phyloP scores from a whole-genome alignment of 208 protist species.

The Strigomonas galati region DNA sequence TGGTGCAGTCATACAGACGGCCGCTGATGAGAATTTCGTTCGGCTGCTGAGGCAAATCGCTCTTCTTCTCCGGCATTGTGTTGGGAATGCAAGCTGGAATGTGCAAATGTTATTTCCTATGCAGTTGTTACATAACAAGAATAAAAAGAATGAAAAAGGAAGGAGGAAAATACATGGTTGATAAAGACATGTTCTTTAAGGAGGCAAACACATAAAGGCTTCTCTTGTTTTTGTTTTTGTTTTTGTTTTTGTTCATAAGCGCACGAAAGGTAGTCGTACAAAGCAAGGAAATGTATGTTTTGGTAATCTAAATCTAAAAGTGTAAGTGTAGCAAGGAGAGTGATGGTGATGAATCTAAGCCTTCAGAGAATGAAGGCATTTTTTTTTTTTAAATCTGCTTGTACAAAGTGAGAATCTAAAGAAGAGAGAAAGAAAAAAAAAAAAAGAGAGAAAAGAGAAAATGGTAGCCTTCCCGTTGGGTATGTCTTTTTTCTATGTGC shows the following conservation, averaged over 20 bases:
- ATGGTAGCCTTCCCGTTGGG: not conserved
- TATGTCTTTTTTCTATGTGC: too few relatives aligned
- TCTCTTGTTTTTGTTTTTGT: not conserved
- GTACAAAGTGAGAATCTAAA: not conserved
- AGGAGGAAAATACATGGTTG: not conserved
- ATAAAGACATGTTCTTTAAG: not conserved
- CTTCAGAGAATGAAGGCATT: too few relatives aligned
- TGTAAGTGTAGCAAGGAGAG: too few relatives aligned
- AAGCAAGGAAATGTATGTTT: not conserved
- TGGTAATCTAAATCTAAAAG: too few relatives aligned
- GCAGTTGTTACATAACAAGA: not conserved
- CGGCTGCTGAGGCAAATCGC: slow-evolving; percentile 27
- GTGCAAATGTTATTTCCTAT: not conserved
- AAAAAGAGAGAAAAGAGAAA: slow-evolving; percentile 2
- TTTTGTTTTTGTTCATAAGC: not conserved
- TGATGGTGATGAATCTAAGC: too few relatives aligned
- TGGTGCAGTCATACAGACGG: slow-evolving; percentile 57
- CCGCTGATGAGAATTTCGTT: slow-evolving; percentile 66
- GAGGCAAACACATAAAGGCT: not conserved
- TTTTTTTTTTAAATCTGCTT: not conserved
- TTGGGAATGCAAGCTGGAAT: not conserved
- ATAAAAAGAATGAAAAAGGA: slow-evolving; percentile 1
- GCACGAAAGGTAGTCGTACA: not conserved
- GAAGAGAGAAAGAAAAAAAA: slow-evolving; percentile 19
- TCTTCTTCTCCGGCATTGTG: not conserved